Percentiles rank a stretch among this genome's conserved stretches.
Evolutionary conservation across 257 asterid genomes (phyloP).

Genomic region (Linaria vulgaris): DNA sequence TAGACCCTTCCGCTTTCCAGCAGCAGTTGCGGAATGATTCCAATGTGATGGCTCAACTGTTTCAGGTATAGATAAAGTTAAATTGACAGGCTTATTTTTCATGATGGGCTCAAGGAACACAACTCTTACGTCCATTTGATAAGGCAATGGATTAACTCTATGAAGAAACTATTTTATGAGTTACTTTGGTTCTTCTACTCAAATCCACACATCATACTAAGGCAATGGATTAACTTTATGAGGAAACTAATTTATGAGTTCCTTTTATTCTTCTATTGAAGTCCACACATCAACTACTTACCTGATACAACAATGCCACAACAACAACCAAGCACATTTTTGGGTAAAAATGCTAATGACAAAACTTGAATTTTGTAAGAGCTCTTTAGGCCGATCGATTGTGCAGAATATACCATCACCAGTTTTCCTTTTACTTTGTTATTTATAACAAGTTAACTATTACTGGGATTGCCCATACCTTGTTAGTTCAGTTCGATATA

Average conservation of each 20-base stretch:
- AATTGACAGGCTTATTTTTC: neutral
- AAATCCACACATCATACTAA: neutral
- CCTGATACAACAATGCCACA: too few relatives aligned
- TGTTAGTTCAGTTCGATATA: neutral
- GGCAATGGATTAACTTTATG: too few relatives aligned
- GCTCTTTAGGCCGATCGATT: neutral
- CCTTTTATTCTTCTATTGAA: neutral
- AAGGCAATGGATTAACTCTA: too few relatives aligned
- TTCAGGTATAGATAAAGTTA: constrained; percentile 60
- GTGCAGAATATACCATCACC: too few relatives aligned
- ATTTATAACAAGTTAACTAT: too few relatives aligned
- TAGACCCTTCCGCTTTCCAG: constrained; percentile 87
- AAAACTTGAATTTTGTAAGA: constrained; percentile 8
- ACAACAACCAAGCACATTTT: neutral
- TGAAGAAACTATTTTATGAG: too few relatives aligned
- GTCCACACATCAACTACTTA: neutral
- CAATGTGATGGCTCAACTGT: constrained; percentile 77
- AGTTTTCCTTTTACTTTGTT: too few relatives aligned
- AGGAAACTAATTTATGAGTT: neutral
- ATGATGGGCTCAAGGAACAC: too few relatives aligned
- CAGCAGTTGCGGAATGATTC: constrained; percentile 84
- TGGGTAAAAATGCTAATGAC: neutral
- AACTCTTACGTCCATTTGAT: too few relatives aligned
- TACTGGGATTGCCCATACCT: constrained; percentile 2
- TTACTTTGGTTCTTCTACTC: neutral